Conservation (phyloP, 2,329 filamentous ascomycete genomes). For the Fusarium nygamai region DNA sequence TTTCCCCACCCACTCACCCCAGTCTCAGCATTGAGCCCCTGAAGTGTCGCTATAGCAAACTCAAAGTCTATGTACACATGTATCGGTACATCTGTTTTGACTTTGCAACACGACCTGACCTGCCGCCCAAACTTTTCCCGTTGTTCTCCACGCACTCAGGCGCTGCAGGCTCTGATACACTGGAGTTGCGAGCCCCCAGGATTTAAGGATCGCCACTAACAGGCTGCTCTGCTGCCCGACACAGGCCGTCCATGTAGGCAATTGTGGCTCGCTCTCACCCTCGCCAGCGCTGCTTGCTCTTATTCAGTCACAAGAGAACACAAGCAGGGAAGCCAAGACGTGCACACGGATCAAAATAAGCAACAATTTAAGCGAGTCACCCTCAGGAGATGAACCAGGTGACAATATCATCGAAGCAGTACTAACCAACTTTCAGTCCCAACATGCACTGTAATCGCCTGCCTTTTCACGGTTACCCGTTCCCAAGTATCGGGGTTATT, state of each 20-base stretch:
- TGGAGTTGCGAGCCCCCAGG: slow-evolving; percentile 16
- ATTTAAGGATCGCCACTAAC: slow-evolving; percentile 34
- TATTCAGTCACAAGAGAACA: not conserved
- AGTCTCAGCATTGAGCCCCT: slow-evolving; percentile 50
- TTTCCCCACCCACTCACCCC: slow-evolving; percentile 46
- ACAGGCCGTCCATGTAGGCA: not conserved
- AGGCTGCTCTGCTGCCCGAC: slow-evolving; percentile 11
- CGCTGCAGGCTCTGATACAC: slow-evolving; percentile 3
- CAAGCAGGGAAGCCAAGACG: not conserved
- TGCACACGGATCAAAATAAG: not conserved
- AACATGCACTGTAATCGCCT: not conserved
- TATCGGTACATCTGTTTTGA: slow-evolving; percentile 1
- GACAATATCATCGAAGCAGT: not conserved
- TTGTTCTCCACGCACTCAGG: not conserved
- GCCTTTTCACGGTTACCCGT: not conserved
- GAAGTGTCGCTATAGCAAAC: slow-evolving; percentile 52
- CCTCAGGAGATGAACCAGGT: not conserved
- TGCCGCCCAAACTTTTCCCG: not conserved
- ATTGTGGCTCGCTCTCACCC: slow-evolving; percentile 2
- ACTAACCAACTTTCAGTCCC: not conserved
- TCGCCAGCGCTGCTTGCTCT: not conserved
- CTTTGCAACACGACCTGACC: slow-evolving; percentile 13
- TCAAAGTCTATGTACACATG: slow-evolving; percentile 36
- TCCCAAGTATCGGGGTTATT: not conserved
- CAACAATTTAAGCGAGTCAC: not conserved